Base-by-base conservation (phyloP, 257 asterid genomes). In the Fraxinus quadrangulata region DNA sequence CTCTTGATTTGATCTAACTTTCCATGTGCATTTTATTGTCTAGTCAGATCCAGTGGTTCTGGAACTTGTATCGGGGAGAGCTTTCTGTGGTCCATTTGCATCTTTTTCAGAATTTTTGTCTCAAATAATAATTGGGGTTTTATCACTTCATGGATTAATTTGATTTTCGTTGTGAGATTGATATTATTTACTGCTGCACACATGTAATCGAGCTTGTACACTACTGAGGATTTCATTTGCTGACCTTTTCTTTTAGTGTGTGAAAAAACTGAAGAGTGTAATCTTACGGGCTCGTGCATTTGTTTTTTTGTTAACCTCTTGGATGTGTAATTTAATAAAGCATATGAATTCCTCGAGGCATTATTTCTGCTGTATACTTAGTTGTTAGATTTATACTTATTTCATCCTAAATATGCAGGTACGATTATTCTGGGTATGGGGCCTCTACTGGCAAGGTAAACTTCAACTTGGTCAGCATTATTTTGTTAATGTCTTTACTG, bases 391-490 rank as follows among this genome's bases (percentile, higher is more conserved):
- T 12, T 34, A 40, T 33, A 31, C 31, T 45, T 23, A 78, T 61
- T 78, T 28, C 31, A 61, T 81, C 80, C 73, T 74, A 47, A 9
- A 70, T 49, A 9, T 86, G 86, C 94, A 96, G 99, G 85, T 96
- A 93, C 74, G 99, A 96, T 74, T 96, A 96, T 83, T 96, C 99
- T 68, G 99, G 99, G 70, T 96, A 96, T 84, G 99, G 99, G 78
- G 98, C 97, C 80, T 96, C 98, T 14, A 93, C 97, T 5, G 99
- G 99, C 72, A 87, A 96, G 96, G 99, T 96, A 88, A 79, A 82
- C 66, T 71, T 80, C 77, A 17, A 74, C 75, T 78, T 8, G 19
- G 78, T 77, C 36, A 19, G 49, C 73, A 21, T 68, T 40, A 67
- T 66, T 69, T 59, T 47, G 56, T 11, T 37, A 36, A 21, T 31